Evolutionary conservation across 148 eudicot species (phyloP), one percentile per base, ranked within the genome.

Genomic region (Cornus suecica): DNA sequence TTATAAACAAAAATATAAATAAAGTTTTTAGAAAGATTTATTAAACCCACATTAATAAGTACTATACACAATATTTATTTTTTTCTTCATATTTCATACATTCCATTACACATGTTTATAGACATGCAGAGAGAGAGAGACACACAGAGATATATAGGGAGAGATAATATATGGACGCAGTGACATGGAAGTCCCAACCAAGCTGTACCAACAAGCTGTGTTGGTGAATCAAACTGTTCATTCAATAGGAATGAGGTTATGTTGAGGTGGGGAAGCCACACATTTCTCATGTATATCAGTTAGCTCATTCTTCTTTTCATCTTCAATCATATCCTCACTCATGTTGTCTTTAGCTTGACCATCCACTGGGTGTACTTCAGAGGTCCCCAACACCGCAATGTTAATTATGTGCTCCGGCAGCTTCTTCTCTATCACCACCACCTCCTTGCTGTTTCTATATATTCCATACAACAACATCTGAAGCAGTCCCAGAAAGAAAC

Each of bases 401-500:
- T 74, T 81, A 22, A 81, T 79, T n/a, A 72, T 70, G 42, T 74
- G 76, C 32, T 86, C 87, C 3, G 87, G 65, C 28, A 66, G 16
- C 51, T 84, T 77, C 15, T 70, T 68, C 34, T 79, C 86, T 18
- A 28, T 54, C 54, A 26, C 11, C 5, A 26, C 54, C 25, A 30
- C 29, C 25, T 54, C n/a, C 68, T 71, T 76, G 4, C 52, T 24
- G 10, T 74, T 74, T 76, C 83, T 79, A 82, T 78, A 89, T 0
- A 84, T 52, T 1, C 37, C 80, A 42, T 88, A 91, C 42, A 91
- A 28, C 27, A 76, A 11, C 91, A 88, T 87, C 72, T 90, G 92
- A 15, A 84, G 5, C 61, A 83, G 10, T 9, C 92, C 91, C 76
- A 89, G 61, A 18, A 84, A 2, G 73, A 91, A 84, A 15, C 96